Percentiles rank a stretch among this genome's conserved stretches.
Evolutionary conservation across 2,329 filamentous ascomycete genomes (phyloP).

Genomic region (Dothideomycetes sp.): DNA sequence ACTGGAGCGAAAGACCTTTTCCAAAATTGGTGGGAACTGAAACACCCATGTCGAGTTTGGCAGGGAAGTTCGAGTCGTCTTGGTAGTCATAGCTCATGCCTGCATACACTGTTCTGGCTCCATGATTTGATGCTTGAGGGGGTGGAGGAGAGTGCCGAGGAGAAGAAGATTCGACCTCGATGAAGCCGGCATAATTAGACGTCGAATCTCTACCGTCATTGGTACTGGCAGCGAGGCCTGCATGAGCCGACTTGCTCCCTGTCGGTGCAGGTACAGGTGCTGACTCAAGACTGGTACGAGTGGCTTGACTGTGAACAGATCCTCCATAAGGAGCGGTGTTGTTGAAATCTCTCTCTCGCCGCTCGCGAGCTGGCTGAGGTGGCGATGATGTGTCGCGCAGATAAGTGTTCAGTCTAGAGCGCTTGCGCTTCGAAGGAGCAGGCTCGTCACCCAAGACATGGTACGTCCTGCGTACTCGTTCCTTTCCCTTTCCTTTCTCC

Average conservation of each 20-base stretch:
- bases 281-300: neutral
- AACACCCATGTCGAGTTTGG: neutral
- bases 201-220: neutral
- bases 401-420: slow-evolving; percentile 3
- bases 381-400: slow-evolving; percentile 5
- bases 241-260: neutral
- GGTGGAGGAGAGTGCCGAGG: neutral
- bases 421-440: slow-evolving; percentile 1
- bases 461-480: no score
- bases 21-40: no score
- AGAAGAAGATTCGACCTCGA: neutral
- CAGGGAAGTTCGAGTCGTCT: neutral
- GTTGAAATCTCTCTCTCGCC: no score
- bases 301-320: no score
- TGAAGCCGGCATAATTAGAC: neutral
- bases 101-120: slow-evolving; percentile 3
- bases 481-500: slow-evolving; percentile 1
- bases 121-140: neutral
- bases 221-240: neutral
- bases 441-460: no score
- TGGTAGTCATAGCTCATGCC: neutral
- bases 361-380: neutral
- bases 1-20: no score
- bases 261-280: neutral
- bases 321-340: no score